Percentiles rank a stretch among this genome's conserved stretches.
Evolutionary conservation across 2,329 filamentous ascomycete species (phyloP).

Genomic region (Cryphonectria japonica): DNA sequence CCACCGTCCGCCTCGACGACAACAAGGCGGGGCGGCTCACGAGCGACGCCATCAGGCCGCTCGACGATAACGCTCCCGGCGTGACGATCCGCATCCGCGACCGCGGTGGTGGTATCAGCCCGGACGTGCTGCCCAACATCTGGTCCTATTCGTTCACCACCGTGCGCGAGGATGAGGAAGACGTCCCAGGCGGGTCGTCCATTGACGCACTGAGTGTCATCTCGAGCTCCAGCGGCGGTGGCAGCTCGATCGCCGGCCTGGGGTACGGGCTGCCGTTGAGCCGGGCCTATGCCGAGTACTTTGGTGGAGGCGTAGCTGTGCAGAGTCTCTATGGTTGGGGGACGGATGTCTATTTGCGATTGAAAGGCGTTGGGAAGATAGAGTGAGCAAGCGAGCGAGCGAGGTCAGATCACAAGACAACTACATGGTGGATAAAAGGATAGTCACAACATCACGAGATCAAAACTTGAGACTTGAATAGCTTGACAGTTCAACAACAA

Average conservation of each 20-base stretch:
- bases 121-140: constrained; percentile 81
- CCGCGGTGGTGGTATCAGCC: constrained; percentile 88
- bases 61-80: constrained; percentile 72
- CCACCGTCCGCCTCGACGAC: neutral
- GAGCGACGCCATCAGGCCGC: constrained; percentile 56
- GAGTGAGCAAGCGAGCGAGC: constrained; percentile 34
- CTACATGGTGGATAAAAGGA: neutral
- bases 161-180: constrained; percentile 70
- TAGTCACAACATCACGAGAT: no score
- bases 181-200: constrained; percentile 47
- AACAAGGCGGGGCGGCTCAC: constrained; percentile 40
- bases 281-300: constrained; percentile 95
- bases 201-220: constrained; percentile 77
- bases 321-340: constrained; percentile 96
- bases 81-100: constrained; percentile 96
- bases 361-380: constrained; percentile 66
- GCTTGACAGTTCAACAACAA: neutral
- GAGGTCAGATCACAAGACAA: neutral
- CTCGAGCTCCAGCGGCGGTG: constrained; percentile 68
- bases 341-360: constrained; percentile 68
- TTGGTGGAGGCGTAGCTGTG: constrained; percentile 92
- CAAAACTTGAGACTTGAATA: neutral
- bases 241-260: constrained; percentile 86
- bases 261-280: constrained; percentile 92
- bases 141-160: constrained; percentile 99